Base-by-base conservation (phyloP, 306 rosid species). In the Prunus dulcis region DNA sequence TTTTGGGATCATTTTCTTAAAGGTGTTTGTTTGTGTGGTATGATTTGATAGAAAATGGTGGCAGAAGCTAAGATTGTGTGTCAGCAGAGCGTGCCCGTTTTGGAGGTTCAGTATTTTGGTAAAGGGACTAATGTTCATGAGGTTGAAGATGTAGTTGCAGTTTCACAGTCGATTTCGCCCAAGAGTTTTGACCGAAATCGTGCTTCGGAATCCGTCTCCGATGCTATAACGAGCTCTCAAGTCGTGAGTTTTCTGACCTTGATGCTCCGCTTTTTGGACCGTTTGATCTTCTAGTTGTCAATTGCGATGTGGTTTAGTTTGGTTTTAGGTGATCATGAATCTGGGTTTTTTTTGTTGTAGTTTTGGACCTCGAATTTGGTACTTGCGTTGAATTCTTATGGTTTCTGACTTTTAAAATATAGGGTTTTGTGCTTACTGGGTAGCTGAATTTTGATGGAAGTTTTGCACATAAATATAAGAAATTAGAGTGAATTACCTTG, bases 31-130 rank as follows among this genome's bases (percentile, higher is more conserved):
- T 63, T 60, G 43, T 6, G 17, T 41, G 71, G 75, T 56, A 64
- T 78, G 73, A 32, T 80, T 55, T 27, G 46, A n/a, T 72, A 64
- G 79, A 88, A 82, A 13, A 93, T 93, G 96, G 95, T 90, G 72
- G 99, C 90, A 64, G 96, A 86, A 89, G 88, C 91, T 56, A 86
- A 92, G 47, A 45, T 80, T 73, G 86, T 87, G 52, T 84, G 89
- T 74, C 88, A 81, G 76, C 87, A 84, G 73, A 87, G 64, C 89
- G 65, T 84, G 64, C 83, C 89, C 63, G 87, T 64, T 73, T 64
- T 89, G 82, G 98, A 88, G 78, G 84, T 85, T 41, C 82, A 84
- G 63, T 85, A 76, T 83, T 83, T 85, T 68, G 80, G 84, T 51
- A 89, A 83, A 70, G 91, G 82, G 17, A 63, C 70, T 67, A 71